Base-by-base conservation (phyloP, 345 rosid genomes). In the Aegle marmelos region DNA sequence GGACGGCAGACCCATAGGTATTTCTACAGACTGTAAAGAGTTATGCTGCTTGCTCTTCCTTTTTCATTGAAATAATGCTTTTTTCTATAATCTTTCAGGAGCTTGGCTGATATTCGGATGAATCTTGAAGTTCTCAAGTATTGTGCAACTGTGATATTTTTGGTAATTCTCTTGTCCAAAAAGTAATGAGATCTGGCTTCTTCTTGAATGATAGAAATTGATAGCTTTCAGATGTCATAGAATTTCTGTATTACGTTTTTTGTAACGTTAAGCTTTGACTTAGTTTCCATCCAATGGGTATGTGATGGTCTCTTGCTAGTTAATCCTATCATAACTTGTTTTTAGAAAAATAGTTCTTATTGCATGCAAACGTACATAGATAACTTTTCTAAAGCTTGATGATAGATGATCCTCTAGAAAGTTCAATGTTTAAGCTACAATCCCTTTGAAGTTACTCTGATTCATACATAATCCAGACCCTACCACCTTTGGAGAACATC, bases 101-200 rank as follows among this genome's bases (percentile, higher is more conserved):
- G 99, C 86, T 86, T 96, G 68, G 98, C 89, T 54, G 99, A 96
- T 88, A 97, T 94, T 64, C 79, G 91, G 53, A 88, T 96, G 98
- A 96, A 96, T 85, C 91, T 96, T 79, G 95, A 96, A 87, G 97
- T 94, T 81, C 69, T 96, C 60, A 96, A 96, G 82, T 85, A 88
- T 37, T 96, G 99, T 84, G 98, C 98, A 13, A 89, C 97, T 3
- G 99, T 94, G 78, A 83, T 96, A 74, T 89, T 96, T 87, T 79
- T 96, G 97, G 99, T 94, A 88, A 81, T 85, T 31, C 73, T 54
- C 30, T 82, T 33, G 31, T 74, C 53, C 1, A 27, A 70, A 14
- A 54, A 31, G 73, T n/a, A 36, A 3, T 21, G 33, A 37, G 65
- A 58, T 34, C 57, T 33, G 39, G 0, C 61, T 62, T 78, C 54